Conservation (phyloP, 1,284 basidiomycete species). For the Kwoniella shivajii region DNA sequence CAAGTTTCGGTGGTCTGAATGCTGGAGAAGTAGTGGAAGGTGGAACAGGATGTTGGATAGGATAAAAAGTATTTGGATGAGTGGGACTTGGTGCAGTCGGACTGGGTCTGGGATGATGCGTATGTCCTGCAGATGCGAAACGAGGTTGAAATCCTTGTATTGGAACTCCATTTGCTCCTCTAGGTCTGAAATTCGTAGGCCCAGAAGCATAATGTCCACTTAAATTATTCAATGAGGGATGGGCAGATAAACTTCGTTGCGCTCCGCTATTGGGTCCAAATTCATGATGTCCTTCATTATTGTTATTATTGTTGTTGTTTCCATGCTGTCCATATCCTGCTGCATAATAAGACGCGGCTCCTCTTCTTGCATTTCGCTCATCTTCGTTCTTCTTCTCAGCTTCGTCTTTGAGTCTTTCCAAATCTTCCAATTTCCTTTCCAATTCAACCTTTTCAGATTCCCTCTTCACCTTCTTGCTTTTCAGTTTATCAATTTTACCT, state of each 20-base stretch:
- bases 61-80: slow-evolving; percentile 27
- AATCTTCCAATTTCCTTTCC: slow-evolving; percentile 44
- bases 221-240: slow-evolving; percentile 34
- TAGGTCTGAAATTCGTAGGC: slow-evolving; percentile 32
- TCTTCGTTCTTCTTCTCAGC: slow-evolving; percentile 24
- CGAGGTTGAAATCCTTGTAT: slow-evolving; percentile 32
- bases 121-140: slow-evolving; percentile 39
- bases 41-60: slow-evolving; percentile 22
- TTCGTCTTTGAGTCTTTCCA: slow-evolving; percentile 47
- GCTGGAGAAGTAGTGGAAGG: slow-evolving; percentile 21
- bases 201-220: slow-evolving; percentile 27
- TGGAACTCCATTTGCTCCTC: slow-evolving; percentile 23
- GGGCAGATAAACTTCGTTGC: slow-evolving; percentile 26
- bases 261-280: background rate
- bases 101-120: slow-evolving; percentile 9
- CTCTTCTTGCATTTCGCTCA: slow-evolving; percentile 4
- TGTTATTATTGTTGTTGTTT: slow-evolving; percentile 1
- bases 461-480: slow-evolving; percentile 60
- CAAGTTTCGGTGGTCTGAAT: slow-evolving; percentile 21
- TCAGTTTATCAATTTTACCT: slow-evolving; percentile 75
- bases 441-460: slow-evolving; percentile 47
- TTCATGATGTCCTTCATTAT: slow-evolving; percentile 13
- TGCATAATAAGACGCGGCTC: slow-evolving; percentile 14
- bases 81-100: slow-evolving; percentile 28
- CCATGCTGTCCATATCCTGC: slow-evolving; percentile 22